Evolutionary conservation across 805 yeast species (phyloP).

Genomic region (Isabelozyma rhagii): DNA sequence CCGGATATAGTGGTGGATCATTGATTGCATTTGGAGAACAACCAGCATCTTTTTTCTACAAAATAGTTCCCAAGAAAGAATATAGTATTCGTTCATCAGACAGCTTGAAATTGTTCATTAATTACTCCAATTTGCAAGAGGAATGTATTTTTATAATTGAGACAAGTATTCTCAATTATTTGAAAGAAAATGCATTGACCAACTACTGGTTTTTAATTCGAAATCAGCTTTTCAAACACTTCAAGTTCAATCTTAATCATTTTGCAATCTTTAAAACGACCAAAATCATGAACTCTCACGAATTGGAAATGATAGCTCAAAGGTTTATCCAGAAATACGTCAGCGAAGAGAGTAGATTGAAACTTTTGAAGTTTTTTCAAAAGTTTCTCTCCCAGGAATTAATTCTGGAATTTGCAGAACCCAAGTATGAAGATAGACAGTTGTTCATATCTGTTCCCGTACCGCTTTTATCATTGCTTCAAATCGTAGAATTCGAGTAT

Average conservation of each 20-base stretch:
- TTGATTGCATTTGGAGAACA: constrained; percentile 66
- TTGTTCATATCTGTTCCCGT: constrained; percentile 57
- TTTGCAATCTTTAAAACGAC: constrained; percentile 22
- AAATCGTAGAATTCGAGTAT: constrained; percentile 48
- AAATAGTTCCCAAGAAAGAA: constrained; percentile 30
- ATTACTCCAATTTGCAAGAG: constrained; percentile 43
- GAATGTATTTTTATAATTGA: constrained; percentile 35
- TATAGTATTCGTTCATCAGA: constrained; percentile 24
- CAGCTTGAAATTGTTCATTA: constrained; percentile 39
- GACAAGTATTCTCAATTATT: constrained; percentile 8
- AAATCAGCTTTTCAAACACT: constrained; percentile 11
- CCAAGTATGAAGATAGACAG: constrained; percentile 7
- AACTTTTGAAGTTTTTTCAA: background rate
- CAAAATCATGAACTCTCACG: constrained; percentile 14
- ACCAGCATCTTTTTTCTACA: constrained; percentile 60
- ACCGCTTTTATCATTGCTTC: constrained; percentile 60
- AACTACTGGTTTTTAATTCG: constrained; percentile 23
- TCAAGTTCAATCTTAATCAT: constrained; percentile 26
- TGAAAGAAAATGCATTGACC: constrained; percentile 6
- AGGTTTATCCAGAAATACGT: constrained; percentile 8
- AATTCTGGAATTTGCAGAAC: background rate
- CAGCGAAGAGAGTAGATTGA: background rate
- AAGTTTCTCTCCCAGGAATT: background rate
- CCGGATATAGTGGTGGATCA: constrained; percentile 14
- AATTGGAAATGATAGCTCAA: constrained; percentile 13